Conservation (phyloP, 2,329 filamentous ascomycete genomes). For the Zasmidium citrigriseum region DNA sequence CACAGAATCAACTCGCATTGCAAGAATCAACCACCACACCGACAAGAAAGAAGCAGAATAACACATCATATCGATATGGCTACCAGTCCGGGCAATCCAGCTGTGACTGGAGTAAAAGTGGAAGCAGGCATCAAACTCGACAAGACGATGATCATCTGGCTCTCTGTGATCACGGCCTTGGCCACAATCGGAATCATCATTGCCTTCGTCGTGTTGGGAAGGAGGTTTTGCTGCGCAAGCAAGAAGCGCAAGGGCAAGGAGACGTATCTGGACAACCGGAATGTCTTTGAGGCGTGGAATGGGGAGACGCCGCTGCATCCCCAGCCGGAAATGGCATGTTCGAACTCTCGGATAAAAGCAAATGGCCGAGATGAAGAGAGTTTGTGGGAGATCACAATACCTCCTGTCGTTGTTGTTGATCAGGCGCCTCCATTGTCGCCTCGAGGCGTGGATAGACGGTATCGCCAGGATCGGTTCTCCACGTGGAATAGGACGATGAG, state of each 20-base stretch:
- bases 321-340: neutral
- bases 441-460: neutral
- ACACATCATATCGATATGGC: too few relatives aligned
- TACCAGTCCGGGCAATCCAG: too few relatives aligned
- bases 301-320: neutral
- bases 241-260: neutral
- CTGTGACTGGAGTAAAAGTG: neutral
- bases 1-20: neutral
- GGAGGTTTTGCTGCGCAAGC: neutral
- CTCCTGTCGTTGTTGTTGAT: neutral
- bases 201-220: neutral
- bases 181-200: neutral
- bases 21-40: too few relatives aligned
- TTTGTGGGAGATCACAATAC: neutral
- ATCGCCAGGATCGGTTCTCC: neutral
- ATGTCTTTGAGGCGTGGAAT: neutral
- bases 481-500: neutral
- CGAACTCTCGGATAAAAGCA: neutral
- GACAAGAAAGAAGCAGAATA: too few relatives aligned
- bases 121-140: neutral
- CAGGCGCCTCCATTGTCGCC: neutral
- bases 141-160: neutral
- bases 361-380: neutral
- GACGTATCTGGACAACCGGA: neutral
- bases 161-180: neutral